These are phyloP conservation scores for Triadica sebifera DNA, from an alignment of 345 rosid species.

Conservation along the genomic window DNA sequence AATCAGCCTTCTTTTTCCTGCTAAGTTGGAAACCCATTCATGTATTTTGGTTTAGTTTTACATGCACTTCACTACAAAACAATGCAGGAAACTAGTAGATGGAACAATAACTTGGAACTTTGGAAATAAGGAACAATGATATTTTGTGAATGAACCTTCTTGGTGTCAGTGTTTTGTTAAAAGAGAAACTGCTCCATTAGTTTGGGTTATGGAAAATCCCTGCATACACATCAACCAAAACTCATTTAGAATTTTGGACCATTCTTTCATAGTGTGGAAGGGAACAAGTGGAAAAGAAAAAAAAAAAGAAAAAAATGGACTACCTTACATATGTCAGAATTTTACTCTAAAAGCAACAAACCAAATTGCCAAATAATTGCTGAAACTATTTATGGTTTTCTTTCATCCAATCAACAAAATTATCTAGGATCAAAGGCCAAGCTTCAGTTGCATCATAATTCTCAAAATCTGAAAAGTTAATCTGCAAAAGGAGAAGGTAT, in stretches of 20 bases:
- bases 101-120: not conserved
- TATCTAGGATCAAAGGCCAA: constrained; percentile 58
- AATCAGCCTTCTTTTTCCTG: too few relatives aligned
- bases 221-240: not conserved
- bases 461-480: constrained; percentile 42
- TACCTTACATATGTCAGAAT: not conserved
- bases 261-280: not conserved
- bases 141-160: not conserved
- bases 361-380: constrained; percentile 2
- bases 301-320: not conserved
- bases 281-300: not conserved
- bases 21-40: too few relatives aligned
- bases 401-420: constrained; percentile 56
- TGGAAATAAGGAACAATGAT: not conserved
- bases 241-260: not conserved
- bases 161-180: not conserved
- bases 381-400: constrained; percentile 32
- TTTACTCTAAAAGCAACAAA: not conserved
- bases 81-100: not conserved
- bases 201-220: not conserved
- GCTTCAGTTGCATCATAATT: constrained; percentile 44
- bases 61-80: too few relatives aligned
- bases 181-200: not conserved
- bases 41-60: too few relatives aligned
- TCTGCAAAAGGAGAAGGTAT: constrained; percentile 25